Base-by-base conservation (phyloP, 176 grass and related monocot species). In the Eleusine indica region DNA sequence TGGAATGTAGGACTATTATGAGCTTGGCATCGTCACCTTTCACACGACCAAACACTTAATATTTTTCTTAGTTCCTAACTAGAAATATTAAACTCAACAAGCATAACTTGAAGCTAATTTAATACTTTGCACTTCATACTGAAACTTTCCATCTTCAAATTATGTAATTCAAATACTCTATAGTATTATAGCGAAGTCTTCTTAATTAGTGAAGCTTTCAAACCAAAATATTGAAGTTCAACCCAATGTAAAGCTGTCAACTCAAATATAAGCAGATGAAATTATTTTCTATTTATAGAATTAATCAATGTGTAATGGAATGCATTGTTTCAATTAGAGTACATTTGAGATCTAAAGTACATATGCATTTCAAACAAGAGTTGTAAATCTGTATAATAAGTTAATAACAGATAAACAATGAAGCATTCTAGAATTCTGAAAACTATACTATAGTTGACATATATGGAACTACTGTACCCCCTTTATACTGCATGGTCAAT, bases 1-100 rank as follows among this genome's bases (percentile, higher is more conserved):
- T 6, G 15, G 29, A 76, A 68, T 46, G 51, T 17, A 85, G 17
- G 70, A 78, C 29, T 44, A 82, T 46, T 37, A 46, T 58, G 11
- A 76, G 18, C 25, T 25, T 25, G 25, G 25, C 32, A 10, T 28
- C 54, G 65, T 63, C 30, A 65, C 25, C 32, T 30, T 79, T 42
- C 37, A 42, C 61, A 40, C 35, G 7, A 74, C 8, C 35, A 74
- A 74, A 66, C 58, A 73, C 11, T 66, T 73, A 16, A 44, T 65
- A 32, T 73, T 28, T 74, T 16, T 4, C 71, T 53, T 53, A 53
- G 71, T 54, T 53, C 14, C 7, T 53, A 29, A 37, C 15, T 9
- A 53, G 15, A 54, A 53, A 74, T 16, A 32, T 70, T 37, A 17
- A 74, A 37, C 48, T 19, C 47, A 74, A 53, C 10, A 32, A 21